Conservation (phyloP, 306 rosid genomes). For the Dalbergia cultrata region DNA sequence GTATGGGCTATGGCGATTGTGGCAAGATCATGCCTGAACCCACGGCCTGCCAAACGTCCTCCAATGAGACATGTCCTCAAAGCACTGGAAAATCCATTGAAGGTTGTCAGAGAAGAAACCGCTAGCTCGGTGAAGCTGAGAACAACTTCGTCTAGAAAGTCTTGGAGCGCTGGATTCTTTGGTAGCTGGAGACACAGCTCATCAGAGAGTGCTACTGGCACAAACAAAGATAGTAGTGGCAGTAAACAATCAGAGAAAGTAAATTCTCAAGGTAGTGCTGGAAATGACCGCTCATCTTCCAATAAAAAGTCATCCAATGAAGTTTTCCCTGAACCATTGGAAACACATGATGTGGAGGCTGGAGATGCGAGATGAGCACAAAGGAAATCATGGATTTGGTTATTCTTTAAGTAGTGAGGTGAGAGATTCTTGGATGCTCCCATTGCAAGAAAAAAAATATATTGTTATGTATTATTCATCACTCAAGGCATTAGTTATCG, state of each 20-base stretch:
- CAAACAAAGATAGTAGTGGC: slow-evolving; percentile 62
- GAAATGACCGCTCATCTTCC: slow-evolving; percentile 79
- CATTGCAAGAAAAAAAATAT: too few species aligned
- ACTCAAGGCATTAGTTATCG: too few species aligned
- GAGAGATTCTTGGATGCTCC: too few species aligned
- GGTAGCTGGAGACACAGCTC: slow-evolving; percentile 96
- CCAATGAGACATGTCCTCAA: slow-evolving; percentile 81
- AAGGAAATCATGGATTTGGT: slow-evolving; percentile 40
- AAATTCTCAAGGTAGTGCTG: slow-evolving; percentile 81
- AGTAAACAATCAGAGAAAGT: slow-evolving; percentile 70
- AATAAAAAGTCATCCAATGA: slow-evolving; percentile 83
- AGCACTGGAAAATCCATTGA: slow-evolving; percentile 95
- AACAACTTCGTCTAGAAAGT: slow-evolving; percentile 81
- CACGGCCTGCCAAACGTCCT: slow-evolving; percentile 89
- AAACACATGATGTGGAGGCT: slow-evolving; percentile 61
- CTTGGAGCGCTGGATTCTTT: slow-evolving; percentile 85
- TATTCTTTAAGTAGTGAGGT: slow-evolving; percentile 36
- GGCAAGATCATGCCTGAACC: slow-evolving; percentile 93
- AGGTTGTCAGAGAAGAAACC: slow-evolving; percentile 84
- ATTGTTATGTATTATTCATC: too few species aligned
- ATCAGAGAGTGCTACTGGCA: slow-evolving; percentile 64
- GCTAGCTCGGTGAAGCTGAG: slow-evolving; percentile 80
- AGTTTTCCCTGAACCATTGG: slow-evolving; percentile 91
- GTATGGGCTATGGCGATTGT: slow-evolving; percentile 97
- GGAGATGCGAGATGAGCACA: slow-evolving; percentile 60